Evolutionary conservation across 2,329 filamentous ascomycete species (phyloP).

Genomic region (Pseudopyrenochaeta lycopersici): DNA sequence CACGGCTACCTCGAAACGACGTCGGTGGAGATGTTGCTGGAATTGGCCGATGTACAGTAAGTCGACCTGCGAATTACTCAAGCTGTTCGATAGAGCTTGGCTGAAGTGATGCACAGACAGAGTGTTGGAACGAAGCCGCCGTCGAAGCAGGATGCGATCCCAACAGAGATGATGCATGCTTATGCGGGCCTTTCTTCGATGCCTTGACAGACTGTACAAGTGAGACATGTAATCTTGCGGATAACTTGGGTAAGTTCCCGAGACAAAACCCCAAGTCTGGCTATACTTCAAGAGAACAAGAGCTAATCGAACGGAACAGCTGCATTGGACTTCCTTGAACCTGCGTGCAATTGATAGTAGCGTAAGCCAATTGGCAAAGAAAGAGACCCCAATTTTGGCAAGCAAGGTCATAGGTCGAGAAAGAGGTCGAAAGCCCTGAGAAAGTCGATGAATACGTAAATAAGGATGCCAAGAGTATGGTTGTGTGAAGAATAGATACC

Average conservation of each 20-base stretch:
- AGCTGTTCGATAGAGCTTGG: not conserved
- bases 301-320: constrained; percentile 12
- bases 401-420: not conserved
- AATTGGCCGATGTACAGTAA: constrained; percentile 38
- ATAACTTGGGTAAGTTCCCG: constrained; percentile 42
- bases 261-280: too few relatives aligned
- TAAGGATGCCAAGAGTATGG: not conserved
- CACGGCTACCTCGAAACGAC: constrained; percentile 7
- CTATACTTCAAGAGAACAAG: not conserved
- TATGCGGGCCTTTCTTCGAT: constrained; percentile 46
- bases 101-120: constrained; percentile 26
- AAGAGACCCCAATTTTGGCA: too few relatives aligned
- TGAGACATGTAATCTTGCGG: constrained; percentile 36
- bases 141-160: constrained; percentile 40
- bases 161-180: constrained; percentile 38
- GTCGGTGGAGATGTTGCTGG: constrained; percentile 20
- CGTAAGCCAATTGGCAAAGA: too few relatives aligned
- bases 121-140: constrained; percentile 46
- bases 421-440: not conserved
- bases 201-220: constrained; percentile 39
- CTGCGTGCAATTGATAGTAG: constrained; percentile 6
- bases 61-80: constrained; percentile 1
- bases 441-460: not conserved
- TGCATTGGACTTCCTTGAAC: constrained; percentile 20
- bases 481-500: not conserved